Evolutionary conservation across 805 yeast genomes (phyloP), one percentile per base, ranked within the genome.

Genomic region (Nakazawaea wickerhamii): DNA sequence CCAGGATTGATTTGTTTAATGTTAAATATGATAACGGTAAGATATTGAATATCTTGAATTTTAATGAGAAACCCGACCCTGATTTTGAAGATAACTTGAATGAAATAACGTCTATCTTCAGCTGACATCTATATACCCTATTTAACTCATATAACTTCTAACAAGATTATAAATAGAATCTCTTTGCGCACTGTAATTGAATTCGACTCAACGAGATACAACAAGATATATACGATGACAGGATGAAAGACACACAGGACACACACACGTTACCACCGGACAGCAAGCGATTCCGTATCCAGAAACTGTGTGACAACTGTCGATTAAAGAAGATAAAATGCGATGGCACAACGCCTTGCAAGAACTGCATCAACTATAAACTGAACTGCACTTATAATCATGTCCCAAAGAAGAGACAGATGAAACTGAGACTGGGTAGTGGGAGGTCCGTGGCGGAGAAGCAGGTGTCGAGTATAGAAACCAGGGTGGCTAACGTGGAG

Each of bases 301-400:
- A 67, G 4, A 61, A 65, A 36, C 80, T 79, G 8, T 75, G 81
- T 50, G 75, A 69, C 47, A 61, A 59, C 41, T 75, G 81, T 48
- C 57, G 79, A 14, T 53, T 53, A 41, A 61, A 73, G 32, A 75
- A 75, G 50, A 67, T 72, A 45, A 73, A 71, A 48, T 75, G 81
- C 50, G 73, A 75, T 51, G 76, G 79, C 0, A 55, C 52, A 3
- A 46, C 48, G 10, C 69, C 69, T 4, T 75, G 81, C 48, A 49
- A 59, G 6, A 61, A 63, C 30, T 73, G 81, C 49, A 44, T 50
- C 8, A 55, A 50, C 19, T 64, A 62, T 38, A 56, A 55, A 20
- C 46, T 54, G 4, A 40, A 40, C 3, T 74, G 80, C 50, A 49
- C 65, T 1, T 65, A 64, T 40, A 52, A 52, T 31, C 57, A 62